A percentile compares a stretch with the other conserved stretches of the same genome.
Conservation (phyloP, 805 yeast genomes). For the Cyberlindnera galapagoensis region DNA sequence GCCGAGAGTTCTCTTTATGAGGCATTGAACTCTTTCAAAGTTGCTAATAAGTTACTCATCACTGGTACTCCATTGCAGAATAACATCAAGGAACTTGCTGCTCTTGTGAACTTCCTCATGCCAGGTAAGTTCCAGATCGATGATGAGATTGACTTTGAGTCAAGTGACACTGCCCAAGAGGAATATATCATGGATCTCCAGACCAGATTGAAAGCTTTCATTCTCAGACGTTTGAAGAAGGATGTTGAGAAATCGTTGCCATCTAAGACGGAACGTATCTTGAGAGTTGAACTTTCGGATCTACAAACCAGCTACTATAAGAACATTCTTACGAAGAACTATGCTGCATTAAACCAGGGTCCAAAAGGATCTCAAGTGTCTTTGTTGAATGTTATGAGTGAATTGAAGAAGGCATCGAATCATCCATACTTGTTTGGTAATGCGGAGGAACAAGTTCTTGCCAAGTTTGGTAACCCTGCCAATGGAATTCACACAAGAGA, state of each 20-base stretch:
- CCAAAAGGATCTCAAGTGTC: constrained; percentile 73
- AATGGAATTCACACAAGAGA: constrained; percentile 55
- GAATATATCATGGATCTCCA: constrained; percentile 82
- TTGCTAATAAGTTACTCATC: constrained; percentile 76
- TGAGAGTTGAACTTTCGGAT: constrained; percentile 92
- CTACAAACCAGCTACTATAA: constrained; percentile 92
- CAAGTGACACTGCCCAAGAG: constrained; percentile 75
- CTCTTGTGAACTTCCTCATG: constrained; percentile 90
- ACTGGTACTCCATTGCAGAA: constrained; percentile 99
- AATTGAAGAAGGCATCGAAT: constrained; percentile 92
- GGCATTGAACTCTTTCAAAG: constrained; percentile 74
- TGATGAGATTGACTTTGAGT: constrained; percentile 85
- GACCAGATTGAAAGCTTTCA: constrained; percentile 80
- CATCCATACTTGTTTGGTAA: constrained; percentile 94
- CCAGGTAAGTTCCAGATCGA: constrained; percentile 89
- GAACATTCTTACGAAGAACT: constrained; percentile 87
- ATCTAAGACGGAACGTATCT: constrained; percentile 89
- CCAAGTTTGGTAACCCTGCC: constrained; percentile 48
- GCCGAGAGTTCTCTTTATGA: constrained; percentile 92
- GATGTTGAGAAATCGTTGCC: constrained; percentile 97
- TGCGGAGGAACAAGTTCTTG: constrained; percentile 78
- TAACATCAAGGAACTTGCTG: constrained; percentile 91
- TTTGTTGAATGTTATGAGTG: constrained; percentile 86
- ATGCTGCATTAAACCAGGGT: constrained; percentile 85
- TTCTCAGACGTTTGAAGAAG: constrained; percentile 86